phyloP scores from a whole-genome alignment of 1,139 yeast species.

The Taphrina communis region DNA sequence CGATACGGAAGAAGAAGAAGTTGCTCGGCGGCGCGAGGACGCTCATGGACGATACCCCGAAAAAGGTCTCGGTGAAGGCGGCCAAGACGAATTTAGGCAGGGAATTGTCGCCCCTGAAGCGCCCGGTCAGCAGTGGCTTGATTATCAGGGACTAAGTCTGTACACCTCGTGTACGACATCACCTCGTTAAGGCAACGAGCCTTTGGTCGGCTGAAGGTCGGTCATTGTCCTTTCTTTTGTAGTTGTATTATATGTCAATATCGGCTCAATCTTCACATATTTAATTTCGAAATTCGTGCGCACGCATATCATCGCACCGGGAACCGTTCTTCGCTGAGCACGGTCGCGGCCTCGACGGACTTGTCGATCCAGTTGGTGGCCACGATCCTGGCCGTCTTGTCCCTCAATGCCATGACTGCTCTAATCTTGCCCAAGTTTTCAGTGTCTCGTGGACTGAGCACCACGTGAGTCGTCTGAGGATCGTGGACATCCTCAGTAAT shows the following conservation, averaged over 20 bases:
- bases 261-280: background rate
- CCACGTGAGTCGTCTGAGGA: constrained; percentile 45
- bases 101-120: constrained; percentile 33
- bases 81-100: constrained; percentile 33
- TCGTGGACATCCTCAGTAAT: constrained; percentile 30
- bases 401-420: constrained; percentile 17
- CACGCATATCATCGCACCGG: background rate
- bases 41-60: constrained; percentile 40
- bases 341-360: constrained; percentile 48
- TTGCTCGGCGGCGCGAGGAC: constrained; percentile 32
- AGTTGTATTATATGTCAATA: constrained; percentile 5
- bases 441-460: constrained; percentile 35
- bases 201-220: background rate
- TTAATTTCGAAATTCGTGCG: background rate
- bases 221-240: background rate
- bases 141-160: background rate
- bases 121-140: constrained; percentile 30
- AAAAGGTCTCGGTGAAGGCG: constrained; percentile 11
- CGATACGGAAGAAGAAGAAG: constrained; percentile 33
- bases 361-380: constrained; percentile 48
- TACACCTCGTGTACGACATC: background rate
- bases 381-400: constrained; percentile 46
- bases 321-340: constrained; percentile 46
- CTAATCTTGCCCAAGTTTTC: constrained; percentile 1
- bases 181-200: background rate